Conservation (phyloP, 1,284 basidiomycete species). For the Amylostereum chailletii region DNA sequence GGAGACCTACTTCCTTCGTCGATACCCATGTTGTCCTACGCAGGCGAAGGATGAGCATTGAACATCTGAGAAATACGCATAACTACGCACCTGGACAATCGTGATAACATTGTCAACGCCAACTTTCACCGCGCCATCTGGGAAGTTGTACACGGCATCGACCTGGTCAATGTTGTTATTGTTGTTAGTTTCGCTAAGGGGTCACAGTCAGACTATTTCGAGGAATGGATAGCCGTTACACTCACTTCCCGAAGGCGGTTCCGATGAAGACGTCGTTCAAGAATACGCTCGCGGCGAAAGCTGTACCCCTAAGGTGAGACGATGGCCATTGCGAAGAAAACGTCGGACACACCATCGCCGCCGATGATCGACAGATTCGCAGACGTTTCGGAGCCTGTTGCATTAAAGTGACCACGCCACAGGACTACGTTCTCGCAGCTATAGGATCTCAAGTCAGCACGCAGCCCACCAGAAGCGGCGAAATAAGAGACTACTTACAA, state of each 20-base stretch:
- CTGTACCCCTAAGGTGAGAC: conserved; percentile 21
- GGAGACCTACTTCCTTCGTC: conserved; percentile 37
- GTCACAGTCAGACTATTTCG: background rate
- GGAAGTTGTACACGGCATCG: conserved; percentile 56
- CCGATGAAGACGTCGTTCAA: conserved; percentile 67
- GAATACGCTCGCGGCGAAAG: conserved; percentile 74
- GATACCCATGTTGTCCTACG: conserved; percentile 72
- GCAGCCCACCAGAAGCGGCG: background rate
- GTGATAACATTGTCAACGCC: conserved; percentile 67
- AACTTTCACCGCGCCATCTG: conserved; percentile 35
- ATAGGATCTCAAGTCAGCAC: background rate
- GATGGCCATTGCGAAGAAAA: background rate
- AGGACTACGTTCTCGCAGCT: conserved; percentile 74
- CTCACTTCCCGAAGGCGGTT: conserved; percentile 65
- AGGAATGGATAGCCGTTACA: conserved; percentile 1
- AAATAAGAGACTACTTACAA: conserved; percentile 41
- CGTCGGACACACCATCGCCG: conserved; percentile 48
- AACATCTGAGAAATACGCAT: too few species aligned
- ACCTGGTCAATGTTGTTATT: conserved; percentile 48
- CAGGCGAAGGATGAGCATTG: too few species aligned
- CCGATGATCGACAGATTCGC: conserved; percentile 72
- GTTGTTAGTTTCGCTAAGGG: conserved; percentile 53
- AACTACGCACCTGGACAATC: conserved; percentile 21
- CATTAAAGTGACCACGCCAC: conserved; percentile 74
- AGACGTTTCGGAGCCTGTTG: conserved; percentile 46